Evolutionary conservation across 164 flowering plant species (phyloP), one percentile per base, ranked within the genome.

Genomic region (Stephania yunnanensis): DNA sequence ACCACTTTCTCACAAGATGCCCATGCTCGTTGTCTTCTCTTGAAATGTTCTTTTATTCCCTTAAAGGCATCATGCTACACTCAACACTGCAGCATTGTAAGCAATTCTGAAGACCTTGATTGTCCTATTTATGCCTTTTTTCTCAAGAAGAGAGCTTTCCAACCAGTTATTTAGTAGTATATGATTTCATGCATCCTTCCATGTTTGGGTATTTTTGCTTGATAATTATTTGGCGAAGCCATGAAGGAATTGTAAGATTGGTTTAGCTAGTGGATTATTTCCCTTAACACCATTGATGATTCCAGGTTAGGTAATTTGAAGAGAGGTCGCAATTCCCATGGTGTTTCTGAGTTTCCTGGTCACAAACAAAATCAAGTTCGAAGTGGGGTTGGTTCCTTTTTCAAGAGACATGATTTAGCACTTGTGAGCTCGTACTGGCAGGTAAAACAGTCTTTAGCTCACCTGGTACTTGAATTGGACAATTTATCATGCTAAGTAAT

Each of bases 371-470:
- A 75, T 80, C 80, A 73, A 74, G 86, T 86, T 10, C 81, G 79
- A 81, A 80, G 79, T 81, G 90, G 92, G 61, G 95, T 96, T 71
- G 80, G 76, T 87, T 88, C 98, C 69, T 92, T 87, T 78, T 94
- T 96, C 79, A 86, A 81, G 81, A 88, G 85, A 80, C 91, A 83
- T 70, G 97, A 96, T 69, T 80, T 81, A 65, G 80, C 90, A 45
- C 86, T 96, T 68, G 78, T 89, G 25, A 86, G 80, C 48, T 78
- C 85, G 76, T 85, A 94, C 78, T 96, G 99, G 99, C 97, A 96
- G 99, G 99, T 91, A 76, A 81, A 78, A 42, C 31, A 12, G 64
- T 30, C 65, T 74, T 10, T 46, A 9, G 13, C 77, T 17, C 70
- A 70, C 55, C 19, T 2, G 30, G 8, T 61, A 42, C 1, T 78